Percentiles rank a stretch among this genome's conserved stretches.
Conservation (phyloP, 495 filamentous ascomycete genomes). For the Podospora appendiculata region DNA sequence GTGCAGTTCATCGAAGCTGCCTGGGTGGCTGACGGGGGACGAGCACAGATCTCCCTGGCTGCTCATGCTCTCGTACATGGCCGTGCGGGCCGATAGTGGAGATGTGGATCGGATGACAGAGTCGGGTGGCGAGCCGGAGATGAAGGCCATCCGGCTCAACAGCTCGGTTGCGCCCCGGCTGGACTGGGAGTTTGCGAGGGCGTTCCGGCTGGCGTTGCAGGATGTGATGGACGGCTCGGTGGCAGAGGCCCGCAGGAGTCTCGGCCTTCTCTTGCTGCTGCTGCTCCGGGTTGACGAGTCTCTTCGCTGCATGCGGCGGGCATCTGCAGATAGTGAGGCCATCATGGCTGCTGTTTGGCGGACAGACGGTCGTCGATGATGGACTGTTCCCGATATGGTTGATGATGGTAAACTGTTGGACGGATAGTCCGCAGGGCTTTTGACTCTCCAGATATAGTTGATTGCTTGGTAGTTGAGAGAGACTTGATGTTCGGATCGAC, state of each 20-base stretch:
- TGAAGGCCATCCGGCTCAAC: slow-evolving; percentile 41
- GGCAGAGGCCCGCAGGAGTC: slow-evolving; percentile 41
- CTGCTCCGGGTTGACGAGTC: slow-evolving; percentile 27
- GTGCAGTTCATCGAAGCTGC: slow-evolving; percentile 20
- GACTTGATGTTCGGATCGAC: neutral
- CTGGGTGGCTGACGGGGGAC: slow-evolving; percentile 21
- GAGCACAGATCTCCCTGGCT: slow-evolving; percentile 19
- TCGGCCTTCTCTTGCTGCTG: slow-evolving; percentile 30
- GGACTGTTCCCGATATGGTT: too few species aligned
- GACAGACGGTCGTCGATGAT: neutral
- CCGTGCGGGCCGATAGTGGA: slow-evolving; percentile 25
- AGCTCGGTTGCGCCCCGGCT: slow-evolving; percentile 43
- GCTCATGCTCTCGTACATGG: slow-evolving; percentile 27
- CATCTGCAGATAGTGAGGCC: slow-evolving; percentile 18
- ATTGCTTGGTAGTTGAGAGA: neutral
- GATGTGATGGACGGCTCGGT: slow-evolving; percentile 49
- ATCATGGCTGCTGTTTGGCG: slow-evolving; percentile 15
- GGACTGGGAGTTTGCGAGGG: slow-evolving; percentile 36
- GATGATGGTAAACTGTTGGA: slow-evolving; percentile 1
- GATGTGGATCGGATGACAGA: slow-evolving; percentile 24
- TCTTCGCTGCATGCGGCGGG: slow-evolving; percentile 23
- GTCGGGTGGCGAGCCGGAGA: slow-evolving; percentile 30
- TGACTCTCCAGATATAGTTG: neutral
- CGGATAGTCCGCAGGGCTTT: neutral
- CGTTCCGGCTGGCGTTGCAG: slow-evolving; percentile 41